These are phyloP conservation scores for Hordeum vulgare DNA, from an alignment of 176 grass and related monocot species.

Conservation along the genomic window MorexV3_pseudomolecules_assembly NC_058524.1:159811908-159812407, in stretches of 20 bases:
- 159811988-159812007: too few species aligned
- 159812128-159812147: not conserved
- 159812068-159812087: constrained; percentile 34
- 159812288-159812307: constrained; percentile 47
- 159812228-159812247: not conserved
- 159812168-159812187: not conserved
- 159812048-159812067: not conserved
- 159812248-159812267: not conserved
- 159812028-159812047: not conserved
- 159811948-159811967: not conserved
- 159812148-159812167: not conserved
- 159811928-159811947: not conserved
- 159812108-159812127: constrained; percentile 21
- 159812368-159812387: constrained; percentile 50
- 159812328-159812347: constrained; percentile 5
- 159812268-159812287: constrained; percentile 67
- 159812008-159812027: constrained; percentile 21
- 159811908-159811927: not conserved
- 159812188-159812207: not conserved
- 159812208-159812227: not conserved
- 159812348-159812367: constrained; percentile 73
- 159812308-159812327: constrained; percentile 19
- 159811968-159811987: constrained; percentile 8
- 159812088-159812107: constrained; percentile 18
- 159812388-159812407: constrained; percentile 34